Conservation (phyloP, 306 rosid genomes). For the Malus sieversii region DNA sequence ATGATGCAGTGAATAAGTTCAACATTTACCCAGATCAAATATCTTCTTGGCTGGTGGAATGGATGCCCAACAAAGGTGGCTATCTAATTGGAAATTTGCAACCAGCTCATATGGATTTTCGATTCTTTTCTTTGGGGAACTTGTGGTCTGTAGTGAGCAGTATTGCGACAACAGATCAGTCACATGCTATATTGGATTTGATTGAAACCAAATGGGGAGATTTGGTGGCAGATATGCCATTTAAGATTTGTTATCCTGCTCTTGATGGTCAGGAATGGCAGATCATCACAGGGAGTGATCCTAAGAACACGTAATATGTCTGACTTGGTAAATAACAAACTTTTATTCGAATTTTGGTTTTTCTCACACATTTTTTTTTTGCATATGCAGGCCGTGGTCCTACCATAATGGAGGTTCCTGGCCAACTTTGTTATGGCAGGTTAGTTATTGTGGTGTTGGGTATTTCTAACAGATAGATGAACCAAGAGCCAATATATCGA, state of each 20-base stretch:
- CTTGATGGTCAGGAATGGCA: conserved; percentile 90
- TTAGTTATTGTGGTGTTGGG: conserved; percentile 20
- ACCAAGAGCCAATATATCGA: not conserved
- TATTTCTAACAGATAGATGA: not conserved
- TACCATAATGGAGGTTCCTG: conserved; percentile 88
- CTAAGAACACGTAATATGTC: conserved; percentile 66
- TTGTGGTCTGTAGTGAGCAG: conserved; percentile 64
- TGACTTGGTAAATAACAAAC: not conserved
- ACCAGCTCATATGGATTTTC: conserved; percentile 97
- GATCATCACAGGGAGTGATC: conserved; percentile 81
- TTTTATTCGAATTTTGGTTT: not conserved
- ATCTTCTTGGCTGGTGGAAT: conserved; percentile 77
- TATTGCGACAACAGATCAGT: conserved; percentile 59
- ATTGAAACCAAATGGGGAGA: conserved; percentile 79
- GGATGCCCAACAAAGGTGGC: conserved; percentile 81
- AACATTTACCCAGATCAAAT: conserved; percentile 85
- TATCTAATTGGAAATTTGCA: conserved; percentile 81
- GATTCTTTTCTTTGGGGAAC: conserved; percentile 81
- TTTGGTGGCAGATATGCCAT: conserved; percentile 81
- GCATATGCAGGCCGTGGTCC: conserved; percentile 73
- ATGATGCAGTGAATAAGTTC: conserved; percentile 83
- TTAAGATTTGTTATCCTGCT: conserved; percentile 85
- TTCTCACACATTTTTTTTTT: conserved; percentile 13
- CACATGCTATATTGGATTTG: conserved; percentile 77
- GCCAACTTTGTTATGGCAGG: conserved; percentile 96